These are phyloP conservation scores for Calonectria hawksworthii DNA, from an alignment of 2,329 filamentous ascomycete genomes.

Conservation along the genomic window DNA sequence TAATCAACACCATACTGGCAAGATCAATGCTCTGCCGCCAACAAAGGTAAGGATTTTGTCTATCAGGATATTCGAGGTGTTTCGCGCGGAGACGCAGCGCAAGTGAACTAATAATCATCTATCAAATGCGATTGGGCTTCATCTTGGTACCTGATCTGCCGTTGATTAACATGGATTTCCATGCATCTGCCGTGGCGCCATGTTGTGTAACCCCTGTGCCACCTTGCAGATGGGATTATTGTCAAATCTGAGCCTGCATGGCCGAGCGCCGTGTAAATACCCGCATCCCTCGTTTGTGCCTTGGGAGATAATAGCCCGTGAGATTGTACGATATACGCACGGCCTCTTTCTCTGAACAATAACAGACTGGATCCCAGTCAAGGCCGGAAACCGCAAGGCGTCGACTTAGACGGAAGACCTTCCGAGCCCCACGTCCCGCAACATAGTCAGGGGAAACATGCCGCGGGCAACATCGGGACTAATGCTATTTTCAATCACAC, in stretches of 20 bases:
- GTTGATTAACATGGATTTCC: background rate
- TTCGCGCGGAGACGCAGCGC: background rate
- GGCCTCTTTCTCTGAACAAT: background rate
- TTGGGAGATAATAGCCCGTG: too few species aligned
- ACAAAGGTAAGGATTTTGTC: background rate
- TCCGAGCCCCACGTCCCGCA: slow-evolving; percentile 3
- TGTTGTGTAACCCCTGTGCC: background rate
- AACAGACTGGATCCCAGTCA: background rate
- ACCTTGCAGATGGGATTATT: background rate
- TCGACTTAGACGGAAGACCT: background rate
- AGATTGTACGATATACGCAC: background rate
- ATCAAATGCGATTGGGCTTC: background rate
- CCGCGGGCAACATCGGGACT: background rate
- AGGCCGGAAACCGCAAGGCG: background rate
- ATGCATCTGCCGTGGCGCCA: background rate
- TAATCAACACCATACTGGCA: background rate
- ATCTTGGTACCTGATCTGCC: background rate
- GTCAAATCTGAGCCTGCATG: background rate
- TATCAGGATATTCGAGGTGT: background rate
- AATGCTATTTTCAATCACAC: background rate
- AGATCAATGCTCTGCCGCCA: background rate
- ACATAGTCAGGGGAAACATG: background rate
- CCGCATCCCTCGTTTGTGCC: background rate
- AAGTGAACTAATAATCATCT: background rate
- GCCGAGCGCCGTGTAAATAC: background rate